phyloP scores from a whole-genome alignment of 202 grass and related monocot species.

The Digitaria exilis region DNA sequence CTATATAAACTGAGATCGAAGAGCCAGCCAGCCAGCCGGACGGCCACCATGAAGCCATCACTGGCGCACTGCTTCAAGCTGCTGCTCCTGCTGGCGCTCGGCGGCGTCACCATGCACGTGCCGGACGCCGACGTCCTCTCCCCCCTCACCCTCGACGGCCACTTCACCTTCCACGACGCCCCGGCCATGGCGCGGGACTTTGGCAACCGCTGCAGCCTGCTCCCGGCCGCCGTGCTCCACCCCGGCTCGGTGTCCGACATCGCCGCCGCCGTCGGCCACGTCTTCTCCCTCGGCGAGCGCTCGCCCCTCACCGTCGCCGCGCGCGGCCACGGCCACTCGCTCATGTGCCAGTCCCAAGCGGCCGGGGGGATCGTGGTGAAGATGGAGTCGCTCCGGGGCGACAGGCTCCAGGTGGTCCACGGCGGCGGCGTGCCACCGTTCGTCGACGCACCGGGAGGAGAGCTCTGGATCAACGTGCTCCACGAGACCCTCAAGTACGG shows the following conservation, averaged over 20 bases:
- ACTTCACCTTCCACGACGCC: constrained; percentile 64
- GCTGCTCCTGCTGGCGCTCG: constrained; percentile 66
- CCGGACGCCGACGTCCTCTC: constrained; percentile 54
- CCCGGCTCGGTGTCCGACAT: constrained; percentile 69
- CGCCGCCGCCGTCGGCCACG: constrained; percentile 51
- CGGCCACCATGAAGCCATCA: constrained; percentile 47
- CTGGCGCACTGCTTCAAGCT: constrained; percentile 66
- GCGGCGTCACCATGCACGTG: constrained; percentile 81
- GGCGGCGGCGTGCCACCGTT: constrained; percentile 25
- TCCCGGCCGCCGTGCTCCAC: constrained; percentile 68
- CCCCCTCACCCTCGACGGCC: constrained; percentile 60
- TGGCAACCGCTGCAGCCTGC: constrained; percentile 66
- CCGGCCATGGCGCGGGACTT: constrained; percentile 65
- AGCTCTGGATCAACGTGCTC: constrained; percentile 93
- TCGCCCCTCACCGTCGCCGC: constrained; percentile 75
- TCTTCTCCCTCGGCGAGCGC: constrained; percentile 45
- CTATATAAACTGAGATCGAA: constrained; percentile 27
- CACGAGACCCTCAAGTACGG: constrained; percentile 74
- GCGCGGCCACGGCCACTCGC: constrained; percentile 88
- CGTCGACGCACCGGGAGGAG: constrained; percentile 68
- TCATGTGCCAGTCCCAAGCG: constrained; percentile 88
- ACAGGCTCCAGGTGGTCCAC: constrained; percentile 3
- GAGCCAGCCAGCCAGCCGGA: neutral
- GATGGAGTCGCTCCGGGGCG: constrained; percentile 69
- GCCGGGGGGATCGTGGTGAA: constrained; percentile 71